phyloP scores from a whole-genome alignment of 1,284 basidiomycete genomes.

The Phylloboletellus chloephorus region DNA sequence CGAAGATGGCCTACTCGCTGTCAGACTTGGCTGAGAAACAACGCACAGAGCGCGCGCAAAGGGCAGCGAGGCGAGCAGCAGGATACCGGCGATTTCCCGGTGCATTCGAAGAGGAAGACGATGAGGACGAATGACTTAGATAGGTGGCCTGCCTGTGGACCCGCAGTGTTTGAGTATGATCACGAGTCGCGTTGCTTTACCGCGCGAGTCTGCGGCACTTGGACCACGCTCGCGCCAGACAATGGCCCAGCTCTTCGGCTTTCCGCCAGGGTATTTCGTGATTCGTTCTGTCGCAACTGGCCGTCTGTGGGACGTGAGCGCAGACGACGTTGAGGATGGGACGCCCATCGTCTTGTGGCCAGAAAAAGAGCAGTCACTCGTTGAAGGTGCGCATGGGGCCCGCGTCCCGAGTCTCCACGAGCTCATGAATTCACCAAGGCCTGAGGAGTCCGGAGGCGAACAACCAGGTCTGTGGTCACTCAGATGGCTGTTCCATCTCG shows the following conservation, averaged over 20 bases:
- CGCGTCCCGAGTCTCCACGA: conserved; percentile 4
- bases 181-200: no score
- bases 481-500: background rate
- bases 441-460: conserved; percentile 61
- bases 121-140: conserved; percentile 15
- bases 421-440: conserved; percentile 36
- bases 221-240: background rate
- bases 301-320: conserved; percentile 58
- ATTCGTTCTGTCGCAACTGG: conserved; percentile 57
- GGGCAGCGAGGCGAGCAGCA: conserved; percentile 10
- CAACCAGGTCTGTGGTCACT: conserved; percentile 53
- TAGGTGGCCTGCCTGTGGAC: background rate
- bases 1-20: conserved; percentile 60
- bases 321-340: conserved; percentile 57
- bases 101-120: conserved; percentile 26
- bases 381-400: conserved; percentile 51
- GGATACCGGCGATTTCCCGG: conserved; percentile 26
- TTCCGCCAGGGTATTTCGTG: conserved; percentile 72
- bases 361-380: conserved; percentile 66
- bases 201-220: background rate
- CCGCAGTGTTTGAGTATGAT: background rate
- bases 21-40: conserved; percentile 73
- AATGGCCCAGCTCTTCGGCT: conserved; percentile 43
- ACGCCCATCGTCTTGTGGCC: conserved; percentile 61
- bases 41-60: conserved; percentile 31